phyloP scores from a whole-genome alignment of 164 flowering plant genomes.

The Umbilicus rupestris region DNA sequence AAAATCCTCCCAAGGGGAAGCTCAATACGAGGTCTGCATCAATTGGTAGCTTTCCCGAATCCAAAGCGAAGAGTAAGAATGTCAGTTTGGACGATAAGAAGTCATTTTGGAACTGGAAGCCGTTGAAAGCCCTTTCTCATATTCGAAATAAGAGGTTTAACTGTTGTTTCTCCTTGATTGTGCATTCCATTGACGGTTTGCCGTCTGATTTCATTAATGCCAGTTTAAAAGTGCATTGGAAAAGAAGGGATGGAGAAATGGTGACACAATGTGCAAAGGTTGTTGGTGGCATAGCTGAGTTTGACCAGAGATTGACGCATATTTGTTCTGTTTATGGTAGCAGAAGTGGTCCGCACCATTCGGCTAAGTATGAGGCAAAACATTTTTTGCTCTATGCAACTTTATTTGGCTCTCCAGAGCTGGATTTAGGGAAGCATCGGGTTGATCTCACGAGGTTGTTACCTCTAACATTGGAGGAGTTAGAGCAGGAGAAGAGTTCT shows the following conservation, averaged over 20 bases:
- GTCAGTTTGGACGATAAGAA: constrained; percentile 28
- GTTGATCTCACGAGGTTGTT: constrained; percentile 87
- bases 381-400: constrained; percentile 62
- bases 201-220: constrained; percentile 26
- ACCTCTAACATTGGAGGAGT: constrained; percentile 84
- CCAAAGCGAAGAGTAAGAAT: constrained; percentile 27
- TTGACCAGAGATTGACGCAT: constrained; percentile 56
- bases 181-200: constrained; percentile 47
- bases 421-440: constrained; percentile 86
- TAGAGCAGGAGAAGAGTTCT: constrained; percentile 78
- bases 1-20: constrained; percentile 13
- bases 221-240: constrained; percentile 69
- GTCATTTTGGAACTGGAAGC: constrained; percentile 66
- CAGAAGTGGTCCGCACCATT: constrained; percentile 68
- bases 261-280: constrained; percentile 47
- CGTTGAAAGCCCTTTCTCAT: constrained; percentile 47
- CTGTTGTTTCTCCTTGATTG: constrained; percentile 50
- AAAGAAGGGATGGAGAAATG: constrained; percentile 56
- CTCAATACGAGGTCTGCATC: constrained; percentile 28
- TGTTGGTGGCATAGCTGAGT: constrained; percentile 45
- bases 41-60: constrained; percentile 25
- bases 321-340: constrained; percentile 65
- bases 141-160: constrained; percentile 39
- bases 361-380: constrained; percentile 89
- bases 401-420: constrained; percentile 38